Base-by-base conservation (phyloP, 257 asterid genomes). In the Gentiana dahurica region DNA sequence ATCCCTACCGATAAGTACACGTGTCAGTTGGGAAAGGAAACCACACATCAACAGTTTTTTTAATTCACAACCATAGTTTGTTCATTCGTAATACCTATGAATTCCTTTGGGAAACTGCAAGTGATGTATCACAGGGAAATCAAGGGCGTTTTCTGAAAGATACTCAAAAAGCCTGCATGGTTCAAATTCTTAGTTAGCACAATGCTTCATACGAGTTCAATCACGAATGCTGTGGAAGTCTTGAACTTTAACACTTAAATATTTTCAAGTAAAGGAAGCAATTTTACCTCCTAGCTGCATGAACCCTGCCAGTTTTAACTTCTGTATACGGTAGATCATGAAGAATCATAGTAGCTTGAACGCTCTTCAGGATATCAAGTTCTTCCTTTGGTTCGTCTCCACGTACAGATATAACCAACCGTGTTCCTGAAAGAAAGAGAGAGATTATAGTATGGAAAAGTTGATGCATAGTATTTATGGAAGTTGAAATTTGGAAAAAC, bases 61-160 rank as follows among this genome's bases (percentile, higher is more conserved):
- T 54, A 45, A n/a, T 55, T 61, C 12, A 34, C 45, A 49, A 67
- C 49, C 53, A 49, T 37, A 51, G 54, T 63, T 54, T 48, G 32
- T 58, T 70, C 55, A 61, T 12, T 34, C 37, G 46, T 74, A 87
- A 49, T 74, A 87, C 98, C 95, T 91, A 86, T 88, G 97, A 64
- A 70, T 84, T 60, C 68, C 64, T 60, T 55, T 74, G 13, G 95
- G 94, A 73, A 81, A 92, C 53, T 88, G 88, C 61, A 92, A 79
- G 71, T 88, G 95, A 70, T 92, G 99, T 73, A 92, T 81, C 52
- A 92, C 97, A 1, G 99, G 95, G 64, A 88, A 92, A 64, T 79
- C 60, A 75, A 88, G 70, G 55, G 89, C 75, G 74, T 88, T 88
- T 61, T 79, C 94, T 1, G 88, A 74, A 54, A 85, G 91, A 76